These are phyloP conservation scores for Erysiphe pulchra DNA, from an alignment of 2,329 filamentous ascomycete genomes.

Conservation along the genomic window DNA sequence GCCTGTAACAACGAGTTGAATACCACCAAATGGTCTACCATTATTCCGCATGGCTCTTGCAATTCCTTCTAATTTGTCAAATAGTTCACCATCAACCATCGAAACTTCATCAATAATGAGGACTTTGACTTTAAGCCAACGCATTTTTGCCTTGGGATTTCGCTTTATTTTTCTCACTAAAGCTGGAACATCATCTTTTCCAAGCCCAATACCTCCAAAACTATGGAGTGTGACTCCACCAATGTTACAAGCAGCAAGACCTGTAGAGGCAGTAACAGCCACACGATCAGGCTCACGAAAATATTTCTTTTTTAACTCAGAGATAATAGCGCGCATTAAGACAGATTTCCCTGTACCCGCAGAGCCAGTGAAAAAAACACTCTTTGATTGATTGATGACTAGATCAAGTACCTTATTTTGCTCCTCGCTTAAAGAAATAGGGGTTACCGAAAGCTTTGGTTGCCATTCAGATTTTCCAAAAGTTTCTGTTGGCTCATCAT, in stretches of 20 bases:
- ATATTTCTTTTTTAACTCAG: conserved; percentile 52
- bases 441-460: conserved; percentile 13
- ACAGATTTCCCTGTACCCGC: conserved; percentile 95
- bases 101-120: conserved; percentile 88
- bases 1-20: conserved; percentile 83
- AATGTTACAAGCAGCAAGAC: conserved; percentile 87
- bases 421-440: conserved; percentile 44
- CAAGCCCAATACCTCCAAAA: conserved; percentile 83
- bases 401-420: conserved; percentile 64
- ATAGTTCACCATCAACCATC: conserved; percentile 93
- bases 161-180: conserved; percentile 76
- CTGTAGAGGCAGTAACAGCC: conserved; percentile 86
- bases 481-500: background rate
- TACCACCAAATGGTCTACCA: conserved; percentile 78
- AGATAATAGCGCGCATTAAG: conserved; percentile 75
- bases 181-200: conserved; percentile 60
- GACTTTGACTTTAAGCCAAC: conserved; percentile 73
- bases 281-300: conserved; percentile 54
- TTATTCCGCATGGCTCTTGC: conserved; percentile 72
- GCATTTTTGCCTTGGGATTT: conserved; percentile 65
- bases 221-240: conserved; percentile 89
- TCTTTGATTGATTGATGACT: conserved; percentile 56
- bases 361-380: conserved; percentile 94
- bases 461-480: background rate
- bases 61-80: conserved; percentile 83